These are phyloP conservation scores for Boletus rufocinnamomeus DNA, from an alignment of 768 basidiomycete genomes.

Conservation along the genomic window DNA sequence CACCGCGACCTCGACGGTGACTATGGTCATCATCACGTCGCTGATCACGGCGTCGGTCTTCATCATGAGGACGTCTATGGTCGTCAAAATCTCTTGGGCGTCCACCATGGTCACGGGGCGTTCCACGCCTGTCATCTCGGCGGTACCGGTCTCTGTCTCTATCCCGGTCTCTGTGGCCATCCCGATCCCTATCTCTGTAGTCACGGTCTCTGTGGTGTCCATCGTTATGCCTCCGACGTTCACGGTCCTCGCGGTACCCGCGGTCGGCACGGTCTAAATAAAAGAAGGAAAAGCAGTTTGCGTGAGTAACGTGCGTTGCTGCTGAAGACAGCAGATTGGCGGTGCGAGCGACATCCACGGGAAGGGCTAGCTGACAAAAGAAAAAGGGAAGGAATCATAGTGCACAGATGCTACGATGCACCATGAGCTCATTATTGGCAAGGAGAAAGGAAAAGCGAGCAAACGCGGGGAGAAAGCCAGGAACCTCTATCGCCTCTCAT, in stretches of 20 bases:
- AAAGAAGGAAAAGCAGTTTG: conserved; percentile 45
- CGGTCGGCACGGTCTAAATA: conserved; percentile 49
- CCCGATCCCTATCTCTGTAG: conserved; percentile 47
- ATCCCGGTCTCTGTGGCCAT: conserved; percentile 30
- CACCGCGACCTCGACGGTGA: conserved; percentile 36
- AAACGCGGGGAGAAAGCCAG: conserved; percentile 38
- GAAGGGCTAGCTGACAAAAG: conserved; percentile 63
- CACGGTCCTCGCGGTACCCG: conserved; percentile 64
- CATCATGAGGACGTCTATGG: conserved; percentile 46
- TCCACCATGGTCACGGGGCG: conserved; percentile 46
- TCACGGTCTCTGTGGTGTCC: conserved; percentile 56
- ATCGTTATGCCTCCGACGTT: conserved; percentile 64
- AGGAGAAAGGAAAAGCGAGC: conserved; percentile 37
- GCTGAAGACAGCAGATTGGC: conserved; percentile 44
- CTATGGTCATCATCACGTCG: conserved; percentile 45
- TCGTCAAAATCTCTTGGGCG: conserved; percentile 51
- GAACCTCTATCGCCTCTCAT: conserved; percentile 37
- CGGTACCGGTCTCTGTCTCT: conserved; percentile 42
- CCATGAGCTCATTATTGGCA: conserved; percentile 62
- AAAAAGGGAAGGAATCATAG: conserved; percentile 44
- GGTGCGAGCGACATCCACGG: conserved; percentile 40
- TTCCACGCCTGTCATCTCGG: conserved; percentile 54
- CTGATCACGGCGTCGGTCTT: conserved; percentile 51
- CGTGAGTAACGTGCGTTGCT: conserved; percentile 53
- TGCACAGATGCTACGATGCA: conserved; percentile 46